Base-by-base conservation (phyloP, 768 basidiomycete species). In the Pleurotus cornucopiae region DNA sequence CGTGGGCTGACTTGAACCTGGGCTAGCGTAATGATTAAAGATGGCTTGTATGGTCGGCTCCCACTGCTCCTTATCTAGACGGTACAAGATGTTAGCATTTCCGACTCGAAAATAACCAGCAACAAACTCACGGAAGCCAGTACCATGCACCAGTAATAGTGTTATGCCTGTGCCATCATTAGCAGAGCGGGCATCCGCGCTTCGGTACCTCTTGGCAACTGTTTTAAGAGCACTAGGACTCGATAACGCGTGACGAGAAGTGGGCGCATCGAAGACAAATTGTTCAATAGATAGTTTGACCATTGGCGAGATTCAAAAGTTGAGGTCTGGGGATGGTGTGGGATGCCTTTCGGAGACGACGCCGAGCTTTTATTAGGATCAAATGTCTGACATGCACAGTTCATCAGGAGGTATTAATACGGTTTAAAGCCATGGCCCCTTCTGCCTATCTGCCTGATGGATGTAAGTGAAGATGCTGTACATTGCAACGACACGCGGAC, bases 11-110 rank as follows among this genome's bases (percentile, higher is more conserved):
- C 21, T 37, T 34, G 30, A 34, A 9, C 30, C 30, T 23, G 12
- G 30, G n/a, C 11, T 12, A 16, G 43, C 43, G 43, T 44, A 44
- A 21, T 44, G 43, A 26, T 25, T 7, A 61, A 79, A 77, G 12
- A 81, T 63, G 0, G 60, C 59, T 25, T 71, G 60, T 13, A 83
- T 71, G 4, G 71, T 70, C 1, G 78, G 74, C 56, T 82, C 80
- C 80, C 80, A 83, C 59, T 77, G 74, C 60, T 83, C 80, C 59
- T 83, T 82, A 62, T 80, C 81, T 83, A 59, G 43, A 18, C 12
- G 13, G 13, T 7, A 11, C 20, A 3, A 44, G 13, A 44, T 14
- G 13, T 16, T 13, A 16, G 11, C 3, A 14, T 49, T 49, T 21
- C 16, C 14, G 18, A 16, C 23, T 16, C 11, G 21, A 13, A 13